Evolutionary conservation across 352 stramenopile species (phyloP).

Genomic region (Phytophthora chlamydospora): DNA sequence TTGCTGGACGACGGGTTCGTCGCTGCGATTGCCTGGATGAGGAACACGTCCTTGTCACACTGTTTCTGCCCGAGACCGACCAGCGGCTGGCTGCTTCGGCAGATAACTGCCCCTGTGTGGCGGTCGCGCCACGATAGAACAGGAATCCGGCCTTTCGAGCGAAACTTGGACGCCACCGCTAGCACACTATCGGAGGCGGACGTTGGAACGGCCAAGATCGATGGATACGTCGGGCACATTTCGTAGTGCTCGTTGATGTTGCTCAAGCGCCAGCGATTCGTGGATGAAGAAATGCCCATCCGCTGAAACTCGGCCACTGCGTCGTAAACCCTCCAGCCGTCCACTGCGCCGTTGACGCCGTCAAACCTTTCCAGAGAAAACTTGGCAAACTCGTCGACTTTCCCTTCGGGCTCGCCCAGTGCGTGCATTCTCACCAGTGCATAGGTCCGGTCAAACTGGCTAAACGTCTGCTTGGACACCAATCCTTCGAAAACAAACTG

Average conservation of each 20-base stretch:
- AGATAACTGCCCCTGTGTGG: slow-evolving; percentile 76
- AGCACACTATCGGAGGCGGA: slow-evolving; percentile 72
- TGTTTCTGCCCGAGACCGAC: slow-evolving; percentile 82
- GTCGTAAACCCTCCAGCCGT: slow-evolving; percentile 80
- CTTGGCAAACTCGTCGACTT: slow-evolving; percentile 69
- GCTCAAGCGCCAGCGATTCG: slow-evolving; percentile 74
- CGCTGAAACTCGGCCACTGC: slow-evolving; percentile 70
- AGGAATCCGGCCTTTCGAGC: slow-evolving; percentile 83
- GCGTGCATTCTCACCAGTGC: slow-evolving; percentile 65
- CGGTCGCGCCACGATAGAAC: slow-evolving; percentile 84
- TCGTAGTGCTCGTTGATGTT: slow-evolving; percentile 70
- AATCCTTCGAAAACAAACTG: slow-evolving; percentile 81
- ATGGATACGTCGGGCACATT: slow-evolving; percentile 81
- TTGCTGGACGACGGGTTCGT: slow-evolving; percentile 79
- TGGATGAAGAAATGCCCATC: slow-evolving; percentile 60
- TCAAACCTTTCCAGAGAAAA: slow-evolving; percentile 64
- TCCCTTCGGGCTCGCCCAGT: slow-evolving; percentile 54
- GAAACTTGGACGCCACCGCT: slow-evolving; percentile 76
- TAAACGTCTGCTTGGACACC: slow-evolving; percentile 82
- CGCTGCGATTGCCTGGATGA: slow-evolving; percentile 82
- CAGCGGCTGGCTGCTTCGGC: slow-evolving; percentile 84
- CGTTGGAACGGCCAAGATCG: slow-evolving; percentile 70
- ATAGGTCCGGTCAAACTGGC: slow-evolving; percentile 72
- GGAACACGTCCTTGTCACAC: slow-evolving; percentile 84
- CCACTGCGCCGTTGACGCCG: slow-evolving; percentile 32